Evolutionary conservation across 257 asterid species (phyloP), one percentile per base, ranked within the genome.

Genomic region (Striga asiatica): DNA sequence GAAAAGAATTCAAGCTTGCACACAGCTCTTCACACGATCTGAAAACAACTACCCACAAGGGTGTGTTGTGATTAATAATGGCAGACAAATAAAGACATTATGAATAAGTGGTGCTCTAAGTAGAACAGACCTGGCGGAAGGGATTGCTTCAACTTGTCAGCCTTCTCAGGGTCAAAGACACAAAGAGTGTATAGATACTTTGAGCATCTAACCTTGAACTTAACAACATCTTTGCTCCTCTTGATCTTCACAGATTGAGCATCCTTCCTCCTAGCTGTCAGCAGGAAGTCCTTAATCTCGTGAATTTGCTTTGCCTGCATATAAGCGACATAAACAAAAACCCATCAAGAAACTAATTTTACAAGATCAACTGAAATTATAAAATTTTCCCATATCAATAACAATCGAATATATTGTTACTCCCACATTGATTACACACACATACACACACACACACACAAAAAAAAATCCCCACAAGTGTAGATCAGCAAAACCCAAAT

Each of bases 121-220:
- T 35, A 14, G 16, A 39, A 39, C 47, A 14, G 47, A 71, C 76
- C 76, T 38, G 76, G 76, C 5, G 76, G 76, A 16, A 71, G 71
- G 37, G 76, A 71, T 50, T 71, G 76, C 72, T 71, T 71, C 73
- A 71, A 32, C 21, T 71, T 71, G 62, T 71, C 72, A 2, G 76
- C 76, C 47, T 71, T 71, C 76, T 70, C 76, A 23, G 64, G 31
- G 25, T 70, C 76, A 19, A 70, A 65, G 37, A 70, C 76, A 50
- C 71, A 70, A 24, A 70, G 71, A 4, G 76, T 70, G 65, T 70
- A 70, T 8, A 70, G 64, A 45, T 70, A 70, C 60, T 70, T 70
- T 9, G 75, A 70, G 65, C 76, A 70, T 45, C 76, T 31, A 48
- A 70, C 76, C 64, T 70, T 70, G 54, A 70, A 70, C 68, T 70